Percentiles rank a stretch among this genome's conserved stretches.
These are phyloP conservation scores for Alternaria brassicae DNA, from an alignment of 2,329 filamentous ascomycete genomes.

Conservation along the genomic window DNA sequence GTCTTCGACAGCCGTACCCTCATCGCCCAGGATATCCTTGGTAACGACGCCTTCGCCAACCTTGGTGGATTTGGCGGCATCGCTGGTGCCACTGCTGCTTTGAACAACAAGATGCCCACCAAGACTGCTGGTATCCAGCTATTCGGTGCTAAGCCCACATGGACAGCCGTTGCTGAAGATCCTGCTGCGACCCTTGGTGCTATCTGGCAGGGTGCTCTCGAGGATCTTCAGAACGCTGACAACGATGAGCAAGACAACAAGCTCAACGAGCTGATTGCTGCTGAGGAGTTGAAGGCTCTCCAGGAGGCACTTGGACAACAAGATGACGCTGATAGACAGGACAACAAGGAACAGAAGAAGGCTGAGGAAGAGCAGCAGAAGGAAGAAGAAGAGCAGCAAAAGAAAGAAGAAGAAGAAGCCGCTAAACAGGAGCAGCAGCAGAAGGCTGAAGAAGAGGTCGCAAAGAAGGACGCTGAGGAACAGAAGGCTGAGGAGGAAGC, in stretches of 20 bases:
- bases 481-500: neutral
- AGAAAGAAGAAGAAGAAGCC: constrained; percentile 8
- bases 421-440: constrained; percentile 6
- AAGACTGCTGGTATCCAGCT: constrained; percentile 38
- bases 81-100: constrained; percentile 20
- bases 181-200: constrained; percentile 38
- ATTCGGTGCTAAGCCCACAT: constrained; percentile 38
- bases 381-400: constrained; percentile 10
- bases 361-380: constrained; percentile 10
- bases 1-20: constrained; percentile 38
- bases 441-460: neutral
- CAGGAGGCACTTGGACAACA: constrained; percentile 6
- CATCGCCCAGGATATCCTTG: constrained; percentile 37
- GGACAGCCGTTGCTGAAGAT: constrained; percentile 34
- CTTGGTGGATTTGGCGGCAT: constrained; percentile 21
- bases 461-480: neutral
- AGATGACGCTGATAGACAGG: neutral
- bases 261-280: constrained; percentile 31
- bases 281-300: constrained; percentile 28
- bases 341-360: constrained; percentile 13
- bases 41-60: constrained; percentile 22
- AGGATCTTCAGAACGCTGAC: constrained; percentile 35
- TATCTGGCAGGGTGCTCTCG: constrained; percentile 35
- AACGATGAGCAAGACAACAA: constrained; percentile 34
- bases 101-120: constrained; percentile 22